Percentiles rank a stretch among this genome's conserved stretches.
Conservation (phyloP, 108 stramenopile species). For the Cyclotella choctawhatcheeana region DNA sequence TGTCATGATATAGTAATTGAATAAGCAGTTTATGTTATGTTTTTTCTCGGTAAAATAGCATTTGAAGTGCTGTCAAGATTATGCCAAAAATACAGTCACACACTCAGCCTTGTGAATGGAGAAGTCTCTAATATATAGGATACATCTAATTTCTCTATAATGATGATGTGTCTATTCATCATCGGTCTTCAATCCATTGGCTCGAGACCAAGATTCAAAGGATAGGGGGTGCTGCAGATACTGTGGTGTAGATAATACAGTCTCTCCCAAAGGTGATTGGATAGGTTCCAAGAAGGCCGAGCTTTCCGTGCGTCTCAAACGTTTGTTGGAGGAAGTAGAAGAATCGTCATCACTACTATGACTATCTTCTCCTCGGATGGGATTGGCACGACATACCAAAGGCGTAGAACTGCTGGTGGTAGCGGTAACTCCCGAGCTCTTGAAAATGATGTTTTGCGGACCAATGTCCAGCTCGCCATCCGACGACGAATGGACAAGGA, state of each 20-base stretch:
- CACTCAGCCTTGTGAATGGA: neutral
- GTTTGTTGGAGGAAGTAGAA: conserved; percentile 28
- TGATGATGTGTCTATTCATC: neutral
- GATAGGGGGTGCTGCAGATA: conserved; percentile 38
- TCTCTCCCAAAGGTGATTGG: no score
- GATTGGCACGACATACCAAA: conserved; percentile 33
- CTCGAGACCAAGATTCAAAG: conserved; percentile 3
- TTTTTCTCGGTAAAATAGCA: conserved; percentile 8
- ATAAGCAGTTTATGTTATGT: conserved; percentile 15
- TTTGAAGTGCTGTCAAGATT: neutral
- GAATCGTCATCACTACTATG: conserved; percentile 11
- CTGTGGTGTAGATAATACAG: neutral
- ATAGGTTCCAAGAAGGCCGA: neutral
- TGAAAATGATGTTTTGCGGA: neutral
- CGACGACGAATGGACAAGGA: conserved; percentile 15
- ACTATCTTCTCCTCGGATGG: conserved; percentile 21
- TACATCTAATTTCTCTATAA: neutral
- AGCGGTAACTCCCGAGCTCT: no score
- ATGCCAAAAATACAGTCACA: neutral
- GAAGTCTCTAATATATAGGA: no score
- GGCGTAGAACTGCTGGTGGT: neutral
- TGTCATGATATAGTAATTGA: neutral
- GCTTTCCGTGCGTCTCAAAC: conserved; percentile 20
- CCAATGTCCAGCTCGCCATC: conserved; percentile 13
- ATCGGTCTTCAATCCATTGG: conserved; percentile 11